Base-by-base conservation (phyloP, 2,329 filamentous ascomycete genomes). In the Chrysoporthe cubensis region DNA sequence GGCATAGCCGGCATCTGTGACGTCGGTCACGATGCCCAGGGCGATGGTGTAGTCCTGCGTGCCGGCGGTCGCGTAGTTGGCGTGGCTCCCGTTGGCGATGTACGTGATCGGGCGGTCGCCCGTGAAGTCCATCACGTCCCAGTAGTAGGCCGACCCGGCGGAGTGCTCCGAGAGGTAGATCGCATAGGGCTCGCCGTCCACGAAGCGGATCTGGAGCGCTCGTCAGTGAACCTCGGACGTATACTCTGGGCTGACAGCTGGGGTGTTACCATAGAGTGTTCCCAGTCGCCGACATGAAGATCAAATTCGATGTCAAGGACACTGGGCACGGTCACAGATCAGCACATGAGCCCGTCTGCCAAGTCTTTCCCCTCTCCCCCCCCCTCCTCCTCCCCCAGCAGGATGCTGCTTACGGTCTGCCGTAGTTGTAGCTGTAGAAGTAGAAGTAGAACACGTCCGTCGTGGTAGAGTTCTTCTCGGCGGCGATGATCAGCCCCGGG, bases 201-300 rank as follows among this genome's bases (percentile, higher is more conserved):
- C 37, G 66, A 74, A 74, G 66, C 73, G 73, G 66, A 73, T 71
- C 71, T 72, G 48, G 34, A 4, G 2, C 8, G 21, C 2, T 54
- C 16, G 43, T n/a, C 14, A 18, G 26, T 18, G 2, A 11, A 26
- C 26, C 26, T 2, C 26, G 26, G 26, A 26, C 26, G 26, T 26
- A 26, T 26, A 26, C 26, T 26, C 26, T 26, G 26, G 26, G 0
- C 26, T 26, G 26, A 26, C 26, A 26, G 26, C 26, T 26, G 26
- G n/a, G 6, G 11, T 9, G 18, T 13, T 37, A 73, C 72, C 71
- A 74, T 72, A 13, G 63, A 67, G 54, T 74, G 73, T 54, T 74
- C 73, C 73, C 73, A 74, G 63, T 74, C 73, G 14, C 73, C 73
- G 8, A 74, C 71, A 54, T 74, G 73, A 54, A 74, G 68, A 57